Percentiles rank a stretch among this genome's conserved stretches.
phyloP scores from a whole-genome alignment of 768 basidiomycete species.

The Boletales sp. region DNA sequence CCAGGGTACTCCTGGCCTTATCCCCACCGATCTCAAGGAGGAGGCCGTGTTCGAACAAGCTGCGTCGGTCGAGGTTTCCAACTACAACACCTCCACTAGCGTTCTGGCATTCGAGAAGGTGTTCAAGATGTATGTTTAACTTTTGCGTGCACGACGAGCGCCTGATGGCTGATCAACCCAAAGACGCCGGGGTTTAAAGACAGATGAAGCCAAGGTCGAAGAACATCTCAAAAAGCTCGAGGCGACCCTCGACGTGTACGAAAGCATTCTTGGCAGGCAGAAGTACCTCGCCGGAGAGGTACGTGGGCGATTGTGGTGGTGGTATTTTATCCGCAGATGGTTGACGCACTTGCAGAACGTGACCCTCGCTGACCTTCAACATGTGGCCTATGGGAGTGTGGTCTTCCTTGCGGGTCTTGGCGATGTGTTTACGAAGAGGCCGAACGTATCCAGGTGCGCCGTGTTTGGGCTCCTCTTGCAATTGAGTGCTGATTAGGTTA shows the following conservation, averaged over 20 bases:
- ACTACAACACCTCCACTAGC: constrained; percentile 45
- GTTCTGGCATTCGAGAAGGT: constrained; percentile 47
- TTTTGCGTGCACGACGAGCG: too few relatives aligned
- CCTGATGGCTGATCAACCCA: not conserved
- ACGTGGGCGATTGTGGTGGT: constrained; percentile 10
- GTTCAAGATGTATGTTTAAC: constrained; percentile 44
- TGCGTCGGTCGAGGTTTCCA: constrained; percentile 43
- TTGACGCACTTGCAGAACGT: constrained; percentile 31
- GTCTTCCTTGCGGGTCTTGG: constrained; percentile 24
- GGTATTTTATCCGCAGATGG: not conserved
- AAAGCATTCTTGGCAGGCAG: constrained; percentile 50
- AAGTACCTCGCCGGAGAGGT: constrained; percentile 58
- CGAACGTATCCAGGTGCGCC: constrained; percentile 44
- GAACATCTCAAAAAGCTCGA: constrained; percentile 19
- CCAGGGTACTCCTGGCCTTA: constrained; percentile 45
- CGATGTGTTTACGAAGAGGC: constrained; percentile 31
- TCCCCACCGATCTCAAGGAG: constrained; percentile 42
- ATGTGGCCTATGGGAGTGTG: constrained; percentile 43
- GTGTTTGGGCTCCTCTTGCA: not conserved
- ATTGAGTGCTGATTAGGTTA: constrained; percentile 1
- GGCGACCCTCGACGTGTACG: constrained; percentile 48
- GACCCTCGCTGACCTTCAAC: constrained; percentile 57
- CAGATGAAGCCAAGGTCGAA: constrained; percentile 19
- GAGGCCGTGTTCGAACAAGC: constrained; percentile 31
- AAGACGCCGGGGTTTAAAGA: constrained; percentile 16